Base-by-base conservation (phyloP, 2,329 filamentous ascomycete species). In the Ceratocystis albifundus region DNA sequence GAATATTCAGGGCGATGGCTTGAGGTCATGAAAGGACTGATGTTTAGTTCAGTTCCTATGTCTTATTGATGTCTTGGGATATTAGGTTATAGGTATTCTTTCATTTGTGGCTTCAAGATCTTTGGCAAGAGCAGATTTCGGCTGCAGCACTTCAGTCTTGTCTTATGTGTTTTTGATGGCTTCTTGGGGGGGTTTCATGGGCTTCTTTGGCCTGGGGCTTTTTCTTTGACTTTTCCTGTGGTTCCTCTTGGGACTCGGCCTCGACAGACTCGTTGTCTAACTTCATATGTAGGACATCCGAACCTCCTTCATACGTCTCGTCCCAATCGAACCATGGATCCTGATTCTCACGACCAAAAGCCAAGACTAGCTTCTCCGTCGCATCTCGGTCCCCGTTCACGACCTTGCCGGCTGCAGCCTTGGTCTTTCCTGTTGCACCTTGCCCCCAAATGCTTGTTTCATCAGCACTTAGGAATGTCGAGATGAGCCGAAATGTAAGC, bases 401-500 rank as follows among this genome's bases (percentile, higher is more conserved):
- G 10, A 95, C 85, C 0, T 77, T 71, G 0, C 77, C 77, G 0
- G 91, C 90, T 0, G 78, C 76, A 0, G 79, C 79, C 28, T 79
- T 79, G 0, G 77, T 79, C 76, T 96, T 96, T 5, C 78, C 78
- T 0, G 82, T 84, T 0, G 92, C 93, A 2, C 94, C 94, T 75
- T 96, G 92, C 15, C 94, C 94, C 93, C 92, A 97, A 65, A 99
- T 96, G 2, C 77, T 76, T 36, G 78, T 78, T 48, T 82, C 80
- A n/a, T 84, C 79, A 3, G 79, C 77, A 70, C 87, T 80, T 57
- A 96, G 76, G 72, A 90, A 97, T 0, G 94, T 99, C 1, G 86
- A 90, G 69, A 99, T 96, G 28, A 84, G 81, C 57, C 94, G 83
- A 74, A 99, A 97, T 0, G 94, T 99, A 45, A 99, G 80, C 61